Base-by-base conservation (phyloP, 768 basidiomycete genomes). In the Kwoniella heveanensis region DNA sequence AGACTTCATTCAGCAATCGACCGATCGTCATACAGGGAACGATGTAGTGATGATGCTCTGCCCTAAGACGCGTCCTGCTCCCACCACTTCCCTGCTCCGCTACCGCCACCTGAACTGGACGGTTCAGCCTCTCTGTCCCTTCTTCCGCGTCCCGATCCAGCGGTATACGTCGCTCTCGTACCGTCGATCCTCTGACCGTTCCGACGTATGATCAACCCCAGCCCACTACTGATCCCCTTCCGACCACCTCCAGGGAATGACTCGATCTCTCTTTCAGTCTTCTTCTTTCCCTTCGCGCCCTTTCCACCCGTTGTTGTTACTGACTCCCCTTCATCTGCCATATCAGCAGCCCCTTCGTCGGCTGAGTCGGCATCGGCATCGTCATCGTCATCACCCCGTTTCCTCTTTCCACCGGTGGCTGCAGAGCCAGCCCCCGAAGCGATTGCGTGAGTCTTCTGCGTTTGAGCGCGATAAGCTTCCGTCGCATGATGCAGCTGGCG, bases 191-290 rank as follows among this genome's bases (percentile, higher is more conserved):
- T 52, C 57, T 66, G 60, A 17, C 67, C 68, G 39, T 54, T 58
- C 25, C 53, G 26, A 49, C 61, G 64, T 22, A 73, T 59, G 62
- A 77, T 63, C 36, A 67, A 30, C 17, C 76, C 73, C 30, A 71
- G 51, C 17, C 69, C 73, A 51, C 63, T 66, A 54, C 87, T 88
- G 17, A 89, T 81, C 7, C 87, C 86, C 65, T 86, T 87, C 65
- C 84, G 80, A 3, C 86, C 87, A 25, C 85, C 85, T 9, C 84
- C 85, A 25, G 85, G 83, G 65, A 82, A 83, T 17, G 51, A 24
- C 13, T 70, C 54, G 9, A 6, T 29, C 15, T 22, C 64, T 47
- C 27, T 65, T 54, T 37, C 54, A 49, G 68, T 59, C 51, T 67
- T 65, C 51, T 56, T 57, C n/a, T n/a, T n/a, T n/a, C n/a, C n/a